phyloP scores from a whole-genome alignment of 768 basidiomycete species.

The Lepiota brunneoincarnata region DNA sequence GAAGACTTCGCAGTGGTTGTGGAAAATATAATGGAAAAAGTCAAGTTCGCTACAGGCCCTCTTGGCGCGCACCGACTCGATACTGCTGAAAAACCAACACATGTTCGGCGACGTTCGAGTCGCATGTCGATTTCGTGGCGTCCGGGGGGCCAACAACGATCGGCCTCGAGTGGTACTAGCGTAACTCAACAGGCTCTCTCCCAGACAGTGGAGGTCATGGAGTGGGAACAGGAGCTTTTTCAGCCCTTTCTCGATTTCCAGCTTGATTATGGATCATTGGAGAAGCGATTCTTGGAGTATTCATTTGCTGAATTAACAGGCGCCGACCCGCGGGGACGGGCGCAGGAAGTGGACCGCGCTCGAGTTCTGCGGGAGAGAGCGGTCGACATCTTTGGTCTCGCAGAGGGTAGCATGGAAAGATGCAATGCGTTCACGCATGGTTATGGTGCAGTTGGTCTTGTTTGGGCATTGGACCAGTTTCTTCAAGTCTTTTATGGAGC shows the following conservation, averaged over 20 bases:
- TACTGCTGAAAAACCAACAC: conserved; percentile 24
- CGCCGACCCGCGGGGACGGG: conserved; percentile 37
- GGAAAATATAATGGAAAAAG: conserved; percentile 77
- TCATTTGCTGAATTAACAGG: conserved; percentile 48
- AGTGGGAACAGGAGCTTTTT: conserved; percentile 92
- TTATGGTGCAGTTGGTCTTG: conserved; percentile 73
- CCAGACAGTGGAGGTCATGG: conserved; percentile 36
- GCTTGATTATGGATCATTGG: conserved; percentile 76
- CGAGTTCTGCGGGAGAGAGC: conserved; percentile 73
- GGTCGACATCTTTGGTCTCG: conserved; percentile 69
- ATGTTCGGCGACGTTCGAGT: conserved; percentile 51
- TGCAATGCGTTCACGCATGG: conserved; percentile 86
- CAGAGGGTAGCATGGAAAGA: conserved; percentile 77
- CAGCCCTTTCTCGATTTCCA: conserved; percentile 95
- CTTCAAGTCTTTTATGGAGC: conserved; percentile 67
- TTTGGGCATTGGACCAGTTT: conserved; percentile 73
- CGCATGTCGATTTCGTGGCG: conserved; percentile 68
- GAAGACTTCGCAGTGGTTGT: conserved; percentile 79
- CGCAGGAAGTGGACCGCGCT: conserved; percentile 45
- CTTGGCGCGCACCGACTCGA: conserved; percentile 11
- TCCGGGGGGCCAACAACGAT: conserved; percentile 31
- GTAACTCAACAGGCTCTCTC: conserved; percentile 19
- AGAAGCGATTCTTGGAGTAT: conserved; percentile 66
- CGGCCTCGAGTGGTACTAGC: conserved; percentile 22
- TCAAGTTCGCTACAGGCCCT: conserved; percentile 36